phyloP scores from a whole-genome alignment of 2,329 filamentous ascomycete genomes.

The Tolypocladium cylindrosporum region DNA sequence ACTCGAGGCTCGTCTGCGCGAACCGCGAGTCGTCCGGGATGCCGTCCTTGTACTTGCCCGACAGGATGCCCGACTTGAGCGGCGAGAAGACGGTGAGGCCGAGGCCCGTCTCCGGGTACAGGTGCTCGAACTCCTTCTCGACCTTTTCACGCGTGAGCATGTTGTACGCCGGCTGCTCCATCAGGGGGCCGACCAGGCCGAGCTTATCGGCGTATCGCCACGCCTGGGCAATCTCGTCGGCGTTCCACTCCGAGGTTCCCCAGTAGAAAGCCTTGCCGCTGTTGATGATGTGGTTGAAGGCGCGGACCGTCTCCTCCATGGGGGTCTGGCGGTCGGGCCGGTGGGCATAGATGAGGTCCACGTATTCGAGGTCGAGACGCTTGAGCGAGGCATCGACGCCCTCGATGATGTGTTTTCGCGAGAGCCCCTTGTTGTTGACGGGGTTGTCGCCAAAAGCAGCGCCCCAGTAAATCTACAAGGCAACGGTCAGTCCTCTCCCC shows the following conservation, averaged over 20 bases:
- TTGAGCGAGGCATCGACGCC: conserved; percentile 50
- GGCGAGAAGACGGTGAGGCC: conserved; percentile 56
- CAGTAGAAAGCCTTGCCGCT: conserved; percentile 61
- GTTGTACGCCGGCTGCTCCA: conserved; percentile 61
- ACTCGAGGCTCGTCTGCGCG: conserved; percentile 43
- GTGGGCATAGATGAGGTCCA: conserved; percentile 61
- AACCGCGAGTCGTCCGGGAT: conserved; percentile 51
- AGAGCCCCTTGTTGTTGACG: conserved; percentile 58
- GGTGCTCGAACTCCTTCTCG: conserved; percentile 50
- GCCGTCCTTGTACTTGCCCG: conserved; percentile 58
- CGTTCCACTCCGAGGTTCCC: conserved; percentile 60
- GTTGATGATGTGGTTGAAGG: conserved; percentile 61
- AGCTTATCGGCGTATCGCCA: conserved; percentile 51
- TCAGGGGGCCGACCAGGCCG: conserved; percentile 50
- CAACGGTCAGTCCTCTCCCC: neutral
- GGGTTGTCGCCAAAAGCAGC: conserved; percentile 47
- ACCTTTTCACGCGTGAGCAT: conserved; percentile 51
- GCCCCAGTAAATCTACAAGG: conserved; percentile 53
- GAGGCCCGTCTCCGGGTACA: conserved; percentile 50
- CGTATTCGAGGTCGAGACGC: conserved; percentile 47
- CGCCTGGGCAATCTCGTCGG: conserved; percentile 54
- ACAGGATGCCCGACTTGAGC: conserved; percentile 46
- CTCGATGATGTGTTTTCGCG: conserved; percentile 60
- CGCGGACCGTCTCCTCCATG: conserved; percentile 61
- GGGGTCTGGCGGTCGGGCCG: conserved; percentile 57